Evolutionary conservation across 345 rosid species (phyloP).

Genomic region (Eutrema japonicum): DNA sequence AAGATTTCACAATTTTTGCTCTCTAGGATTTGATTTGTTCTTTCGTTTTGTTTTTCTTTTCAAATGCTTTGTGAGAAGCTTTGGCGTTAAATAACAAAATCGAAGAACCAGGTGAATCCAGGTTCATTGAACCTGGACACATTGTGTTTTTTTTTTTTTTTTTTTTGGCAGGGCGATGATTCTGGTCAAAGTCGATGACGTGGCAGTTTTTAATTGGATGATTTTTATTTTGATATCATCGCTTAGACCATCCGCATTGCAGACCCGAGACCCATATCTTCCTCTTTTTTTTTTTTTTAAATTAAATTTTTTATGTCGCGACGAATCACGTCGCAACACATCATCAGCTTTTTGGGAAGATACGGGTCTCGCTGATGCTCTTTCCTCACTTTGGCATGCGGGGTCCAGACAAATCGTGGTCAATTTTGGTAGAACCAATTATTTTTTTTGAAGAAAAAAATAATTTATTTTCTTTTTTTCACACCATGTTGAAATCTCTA

Average conservation of each 20-base stretch:
- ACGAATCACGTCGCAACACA: too few species aligned
- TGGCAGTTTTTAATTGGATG: constrained; percentile 28
- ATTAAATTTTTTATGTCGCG: too few species aligned
- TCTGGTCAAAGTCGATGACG: constrained; percentile 19
- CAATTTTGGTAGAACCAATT: constrained; percentile 27
- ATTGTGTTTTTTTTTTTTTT: not conserved
- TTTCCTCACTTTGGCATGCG: not conserved
- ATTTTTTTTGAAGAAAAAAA: too few species aligned
- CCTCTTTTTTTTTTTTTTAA: too few species aligned
- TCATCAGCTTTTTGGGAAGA: too few species aligned
- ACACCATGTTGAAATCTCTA: too few species aligned
- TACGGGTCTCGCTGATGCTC: too few species aligned
- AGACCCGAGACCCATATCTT: too few species aligned
- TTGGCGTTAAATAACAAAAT: constrained; percentile 18
- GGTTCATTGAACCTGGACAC: constrained; percentile 53
- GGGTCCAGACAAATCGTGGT: constrained; percentile 1
- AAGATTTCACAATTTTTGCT: not conserved
- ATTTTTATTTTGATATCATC: not conserved
- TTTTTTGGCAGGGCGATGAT: constrained; percentile 15
- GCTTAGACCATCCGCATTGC: too few species aligned
- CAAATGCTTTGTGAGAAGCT: constrained; percentile 3
- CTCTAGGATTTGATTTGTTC: not conserved
- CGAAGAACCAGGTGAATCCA: constrained; percentile 13
- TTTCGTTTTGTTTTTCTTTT: not conserved
- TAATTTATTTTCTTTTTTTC: too few species aligned